Base-by-base conservation (phyloP, 1,284 basidiomycete species). In the Melampsora larici-populina region DNA sequence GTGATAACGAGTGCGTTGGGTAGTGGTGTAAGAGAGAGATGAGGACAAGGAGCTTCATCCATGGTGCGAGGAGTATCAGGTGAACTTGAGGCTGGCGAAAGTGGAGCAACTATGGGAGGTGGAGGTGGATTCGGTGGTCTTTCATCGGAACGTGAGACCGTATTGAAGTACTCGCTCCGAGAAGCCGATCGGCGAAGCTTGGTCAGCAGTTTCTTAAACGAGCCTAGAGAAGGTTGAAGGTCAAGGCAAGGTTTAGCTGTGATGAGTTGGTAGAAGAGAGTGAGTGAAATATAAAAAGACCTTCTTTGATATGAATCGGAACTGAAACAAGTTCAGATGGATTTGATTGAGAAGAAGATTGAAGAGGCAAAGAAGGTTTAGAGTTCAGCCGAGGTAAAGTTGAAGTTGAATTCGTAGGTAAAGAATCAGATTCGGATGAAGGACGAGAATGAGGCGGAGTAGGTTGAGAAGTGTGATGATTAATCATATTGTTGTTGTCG, bases 371-470 rank as follows among this genome's bases (percentile, higher is more conserved):
- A 7, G 55, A 58, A 24, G 55, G 55, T 58, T 58, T 58, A 58
- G 55, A 58, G 55, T 58, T n/a, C 4, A 58, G 26, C 26, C 26
- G 21, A 24, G 55, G 55, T 58, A 24, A 29, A n/a, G 55, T 58
- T 43, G 40, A 43, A n/a, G 55, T n/a, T 58, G 21, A 29, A 58
- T 24, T 13, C 1, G 55, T 58, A 58, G 55, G 55, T 58, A 24
- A n/a, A 58, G 55, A 58, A 58, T 58, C 55, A 58, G 55, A 58
- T 24, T 58, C 55, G 26, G 55, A 58, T 58, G 55, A 29, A 24
- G 55, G 55, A 58, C 55, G 55, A 58, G 55, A 58, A 24, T 6
- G 26, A 58, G 55, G 55, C n/a, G 55, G 55, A 58, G 55, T 58
- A n/a, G 55, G 55, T 15, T 58, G 55, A 58, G 55, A 29, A 24